phyloP scores from a whole-genome alignment of 1,139 yeast species.

The Pichia sp. region DNA sequence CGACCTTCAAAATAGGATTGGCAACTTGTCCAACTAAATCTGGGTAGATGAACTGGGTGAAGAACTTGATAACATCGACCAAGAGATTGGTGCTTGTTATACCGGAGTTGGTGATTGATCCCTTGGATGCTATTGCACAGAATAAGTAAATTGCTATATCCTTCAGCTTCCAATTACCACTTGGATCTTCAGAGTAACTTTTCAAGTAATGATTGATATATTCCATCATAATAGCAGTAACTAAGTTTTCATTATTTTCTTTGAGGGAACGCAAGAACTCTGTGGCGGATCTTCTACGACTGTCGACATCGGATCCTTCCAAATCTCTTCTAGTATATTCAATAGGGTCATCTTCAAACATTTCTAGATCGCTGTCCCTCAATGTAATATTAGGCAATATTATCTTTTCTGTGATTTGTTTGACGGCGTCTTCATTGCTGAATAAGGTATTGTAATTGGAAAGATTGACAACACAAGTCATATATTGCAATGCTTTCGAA shows the following conservation, averaged over 20 bases:
- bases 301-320: conserved; percentile 92
- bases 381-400: conserved; percentile 83
- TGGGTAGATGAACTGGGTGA: conserved; percentile 72
- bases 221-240: conserved; percentile 72
- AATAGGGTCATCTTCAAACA: conserved; percentile 95
- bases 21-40: conserved; percentile 56
- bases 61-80: conserved; percentile 83
- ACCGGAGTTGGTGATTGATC: conserved; percentile 73
- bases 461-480: conserved; percentile 75
- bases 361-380: conserved; percentile 83
- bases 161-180: conserved; percentile 69
- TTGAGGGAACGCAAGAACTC: conserved; percentile 86
- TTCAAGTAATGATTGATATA: conserved; percentile 68
- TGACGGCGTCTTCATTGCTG: conserved; percentile 61
- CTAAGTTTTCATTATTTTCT: conserved; percentile 67
- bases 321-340: conserved; percentile 87
- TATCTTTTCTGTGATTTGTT: conserved; percentile 75
- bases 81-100: conserved; percentile 82
- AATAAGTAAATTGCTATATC: conserved; percentile 85
- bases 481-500: conserved; percentile 72
- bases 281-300: conserved; percentile 86
- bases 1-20: conserved; percentile 79
- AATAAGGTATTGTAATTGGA: conserved; percentile 64
- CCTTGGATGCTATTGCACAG: conserved; percentile 87
- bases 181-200: conserved; percentile 37